Conservation (phyloP, 2,329 filamentous ascomycete species). For the Fusarium sororula region DNA sequence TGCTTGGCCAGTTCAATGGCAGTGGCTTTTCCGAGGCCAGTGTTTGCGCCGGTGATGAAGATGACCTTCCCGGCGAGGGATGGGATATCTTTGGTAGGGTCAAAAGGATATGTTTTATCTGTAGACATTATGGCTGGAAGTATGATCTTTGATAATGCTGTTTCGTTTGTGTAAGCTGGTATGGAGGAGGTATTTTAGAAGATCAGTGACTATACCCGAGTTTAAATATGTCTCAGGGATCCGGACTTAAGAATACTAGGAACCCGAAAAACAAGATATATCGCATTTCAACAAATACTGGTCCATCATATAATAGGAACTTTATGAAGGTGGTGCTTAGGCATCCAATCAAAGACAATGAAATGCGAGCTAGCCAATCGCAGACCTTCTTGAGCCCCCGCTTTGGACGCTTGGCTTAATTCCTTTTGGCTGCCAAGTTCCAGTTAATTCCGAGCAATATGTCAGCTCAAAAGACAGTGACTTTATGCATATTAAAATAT, state of each 20-base stretch:
- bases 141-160: not conserved
- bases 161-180: not conserved
- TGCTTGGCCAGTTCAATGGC: not conserved
- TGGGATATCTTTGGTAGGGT: not conserved
- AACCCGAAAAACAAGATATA: not conserved
- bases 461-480: accelerated
- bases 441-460: not conserved
- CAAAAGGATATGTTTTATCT: accelerated
- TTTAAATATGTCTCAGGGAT: accelerated
- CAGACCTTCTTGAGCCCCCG: accelerated
- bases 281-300: too few species aligned
- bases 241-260: not conserved
- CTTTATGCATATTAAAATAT: accelerated
- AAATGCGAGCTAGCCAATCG: not conserved
- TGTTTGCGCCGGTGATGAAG: not conserved
- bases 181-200: not conserved
- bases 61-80: not conserved
- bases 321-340: accelerated
- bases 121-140: not conserved
- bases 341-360: not conserved
- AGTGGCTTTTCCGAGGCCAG: not conserved
- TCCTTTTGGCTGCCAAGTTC: not conserved
- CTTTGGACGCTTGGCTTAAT: not conserved
- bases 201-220: accelerated
- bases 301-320: accelerated